A percentile compares a stretch with the other conserved stretches of the same genome.
These are phyloP conservation scores for Lasiodiplodia sp. DNA, from an alignment of 2,329 filamentous ascomycete species.

Conservation along the genomic window DNA sequence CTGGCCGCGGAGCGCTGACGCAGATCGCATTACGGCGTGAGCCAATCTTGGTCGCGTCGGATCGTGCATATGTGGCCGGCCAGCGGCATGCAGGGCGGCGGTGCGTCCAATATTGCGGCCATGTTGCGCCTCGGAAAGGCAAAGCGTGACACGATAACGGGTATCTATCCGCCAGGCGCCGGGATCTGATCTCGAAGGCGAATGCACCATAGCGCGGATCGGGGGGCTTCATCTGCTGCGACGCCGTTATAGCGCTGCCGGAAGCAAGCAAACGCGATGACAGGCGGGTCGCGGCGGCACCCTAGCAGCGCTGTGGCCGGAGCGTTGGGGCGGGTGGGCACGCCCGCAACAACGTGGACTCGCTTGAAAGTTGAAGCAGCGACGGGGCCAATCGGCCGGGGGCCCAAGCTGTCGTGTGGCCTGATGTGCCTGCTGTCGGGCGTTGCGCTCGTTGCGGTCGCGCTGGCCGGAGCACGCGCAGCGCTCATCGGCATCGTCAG, in stretches of 20 bases:
- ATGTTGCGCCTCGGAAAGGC: constrained; percentile 15
- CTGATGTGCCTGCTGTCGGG: constrained; percentile 16
- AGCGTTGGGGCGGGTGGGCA: constrained; percentile 19
- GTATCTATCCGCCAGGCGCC: constrained; percentile 36
- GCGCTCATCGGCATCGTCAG: constrained; percentile 25
- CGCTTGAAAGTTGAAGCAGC: constrained; percentile 29
- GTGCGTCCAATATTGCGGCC: constrained; percentile 24
- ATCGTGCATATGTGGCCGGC: constrained; percentile 26
- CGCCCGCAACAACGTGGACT: constrained; percentile 29
- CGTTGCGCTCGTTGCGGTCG: neutral
- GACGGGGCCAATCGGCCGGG: constrained; percentile 10
- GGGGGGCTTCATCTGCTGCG: neutral
- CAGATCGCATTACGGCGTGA: constrained; percentile 16
- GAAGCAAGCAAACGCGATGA: constrained; percentile 21
- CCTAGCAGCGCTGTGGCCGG: constrained; percentile 13
- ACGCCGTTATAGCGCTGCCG: constrained; percentile 19
- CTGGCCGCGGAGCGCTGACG: constrained; percentile 10
- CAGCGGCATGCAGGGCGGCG: constrained; percentile 22
- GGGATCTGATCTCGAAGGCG: constrained; percentile 34
- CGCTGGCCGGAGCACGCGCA: constrained; percentile 16
- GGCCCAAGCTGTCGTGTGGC: constrained; percentile 23
- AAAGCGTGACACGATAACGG: constrained; percentile 33
- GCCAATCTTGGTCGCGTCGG: constrained; percentile 18
- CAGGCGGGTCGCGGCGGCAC: constrained; percentile 18
- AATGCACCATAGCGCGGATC: constrained; percentile 29